These are phyloP conservation scores for Lepraria neglecta DNA, from an alignment of 495 filamentous ascomycete species.

Conservation along the genomic window DNA sequence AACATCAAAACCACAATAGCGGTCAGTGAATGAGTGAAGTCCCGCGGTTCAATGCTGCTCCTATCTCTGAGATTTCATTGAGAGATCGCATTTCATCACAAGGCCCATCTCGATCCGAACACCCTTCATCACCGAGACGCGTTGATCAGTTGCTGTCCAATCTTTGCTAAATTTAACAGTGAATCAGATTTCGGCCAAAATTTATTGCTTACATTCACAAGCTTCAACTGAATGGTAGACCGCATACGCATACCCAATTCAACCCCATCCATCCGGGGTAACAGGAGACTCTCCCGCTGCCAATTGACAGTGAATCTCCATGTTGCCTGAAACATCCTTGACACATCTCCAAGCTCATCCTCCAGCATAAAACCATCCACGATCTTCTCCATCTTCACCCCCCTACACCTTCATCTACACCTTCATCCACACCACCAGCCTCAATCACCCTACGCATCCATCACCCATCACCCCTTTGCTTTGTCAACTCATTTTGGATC, in stretches of 20 bases:
- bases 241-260: slow-evolving; percentile 1
- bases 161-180: no score
- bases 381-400: background rate
- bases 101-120: no score
- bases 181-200: no score
- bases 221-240: background rate
- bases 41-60: no score
- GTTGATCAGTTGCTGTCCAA: no score
- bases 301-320: slow-evolving; percentile 10
- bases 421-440: background rate
- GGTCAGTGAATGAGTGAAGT: no score
- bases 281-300: background rate
- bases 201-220: background rate
- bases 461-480: background rate
- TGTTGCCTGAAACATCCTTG: background rate
- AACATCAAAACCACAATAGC: no score
- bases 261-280: background rate
- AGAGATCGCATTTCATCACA: no score
- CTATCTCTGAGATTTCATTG: no score
- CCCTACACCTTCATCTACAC: slow-evolving; percentile 1
- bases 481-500: background rate
- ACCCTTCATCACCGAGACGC: no score
- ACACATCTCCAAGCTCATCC: background rate
- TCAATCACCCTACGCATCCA: background rate
- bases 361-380: background rate